These are phyloP conservation scores for Mycena haematopus DNA, from an alignment of 768 basidiomycete species.

Conservation along the genomic window DNA sequence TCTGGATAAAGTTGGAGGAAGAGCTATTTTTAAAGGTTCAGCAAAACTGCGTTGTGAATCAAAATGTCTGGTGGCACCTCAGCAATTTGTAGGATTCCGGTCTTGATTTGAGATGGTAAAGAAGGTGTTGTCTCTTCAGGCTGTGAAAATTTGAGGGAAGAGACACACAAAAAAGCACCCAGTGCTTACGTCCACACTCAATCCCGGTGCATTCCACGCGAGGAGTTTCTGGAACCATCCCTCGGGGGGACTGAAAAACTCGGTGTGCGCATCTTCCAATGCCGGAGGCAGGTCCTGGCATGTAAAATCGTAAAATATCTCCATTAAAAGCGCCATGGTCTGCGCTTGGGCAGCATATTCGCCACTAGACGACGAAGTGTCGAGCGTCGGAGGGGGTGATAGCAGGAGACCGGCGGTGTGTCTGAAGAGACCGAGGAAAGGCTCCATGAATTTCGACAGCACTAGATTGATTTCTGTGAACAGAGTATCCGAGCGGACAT, in stretches of 20 bases:
- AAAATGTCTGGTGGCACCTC: constrained; percentile 60
- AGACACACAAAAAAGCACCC: constrained; percentile 3
- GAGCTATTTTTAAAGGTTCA: constrained; percentile 49
- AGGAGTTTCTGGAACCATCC: constrained; percentile 86
- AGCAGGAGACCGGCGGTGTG: constrained; percentile 64
- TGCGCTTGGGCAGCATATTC: constrained; percentile 66
- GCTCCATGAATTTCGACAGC: constrained; percentile 78
- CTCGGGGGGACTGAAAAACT: constrained; percentile 75
- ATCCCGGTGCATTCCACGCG: constrained; percentile 74
- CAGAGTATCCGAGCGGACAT: constrained; percentile 85
- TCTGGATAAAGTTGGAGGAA: constrained; percentile 87
- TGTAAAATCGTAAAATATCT: constrained; percentile 93
- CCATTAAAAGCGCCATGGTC: constrained; percentile 77
- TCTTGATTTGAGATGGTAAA: constrained; percentile 89
- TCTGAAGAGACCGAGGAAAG: constrained; percentile 86
- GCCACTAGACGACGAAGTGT: constrained; percentile 42
- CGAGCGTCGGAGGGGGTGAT: constrained; percentile 42
- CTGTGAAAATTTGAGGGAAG: constrained; percentile 42
- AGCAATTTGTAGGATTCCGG: constrained; percentile 87
- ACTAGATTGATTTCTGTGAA: constrained; percentile 94
- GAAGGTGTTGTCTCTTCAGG: constrained; percentile 84
- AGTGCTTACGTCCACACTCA: constrained; percentile 72
- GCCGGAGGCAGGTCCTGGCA: constrained; percentile 95
- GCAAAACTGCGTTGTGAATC: background rate
- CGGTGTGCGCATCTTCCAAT: constrained; percentile 85